Evolutionary conservation across 1,284 basidiomycete species (phyloP), one percentile per base, ranked within the genome.

Genomic region (Heliocybe sulcata): DNA sequence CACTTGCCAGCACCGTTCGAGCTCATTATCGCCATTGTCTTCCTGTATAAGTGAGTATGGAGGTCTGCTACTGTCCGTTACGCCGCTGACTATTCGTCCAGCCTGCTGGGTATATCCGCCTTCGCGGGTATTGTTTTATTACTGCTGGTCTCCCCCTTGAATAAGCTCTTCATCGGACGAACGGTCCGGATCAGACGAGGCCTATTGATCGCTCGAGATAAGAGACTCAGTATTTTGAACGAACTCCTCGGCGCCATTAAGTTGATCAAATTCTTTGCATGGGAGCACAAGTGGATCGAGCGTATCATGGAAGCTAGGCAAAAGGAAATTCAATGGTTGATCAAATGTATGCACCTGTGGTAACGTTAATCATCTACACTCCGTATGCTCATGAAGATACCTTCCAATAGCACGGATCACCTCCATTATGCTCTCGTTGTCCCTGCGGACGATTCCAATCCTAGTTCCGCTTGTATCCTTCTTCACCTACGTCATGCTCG

Each of bases 191-290:
- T 94, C 56, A 83, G 88, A 57, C 89, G 89, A 66, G 83, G 83
- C 9, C 68, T 90, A 22, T 72, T 87, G 45, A 77, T 81, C 11
- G 84, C 92, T 0, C 77, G 90, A 9, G 94, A 98, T 65, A 86
- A 85, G 64, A 80, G 94, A 1, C 94, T 97, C 82, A 80, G 77
- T 0, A 85, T 92, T 16, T 70, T 97, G 62, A 94, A 87, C 57
- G 94, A 98, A 68, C 75, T 98, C 16, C 87, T 95, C 54, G 74
- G 82, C 31, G 83, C 86, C 2, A 82, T 85, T 20, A 90, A 90
- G 63, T 91, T 93, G 64, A 87, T 94, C 74, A 94, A 94, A 63
- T 90, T 92, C 70, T 90, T 91, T 58, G 88, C 87, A 3, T 91
- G 89, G 89, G 88, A 91, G 62, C 79, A 83, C 35, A 73, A 78